Evolutionary conservation across 768 basidiomycete species (phyloP).

Genomic region (Inosperma sp.): DNA sequence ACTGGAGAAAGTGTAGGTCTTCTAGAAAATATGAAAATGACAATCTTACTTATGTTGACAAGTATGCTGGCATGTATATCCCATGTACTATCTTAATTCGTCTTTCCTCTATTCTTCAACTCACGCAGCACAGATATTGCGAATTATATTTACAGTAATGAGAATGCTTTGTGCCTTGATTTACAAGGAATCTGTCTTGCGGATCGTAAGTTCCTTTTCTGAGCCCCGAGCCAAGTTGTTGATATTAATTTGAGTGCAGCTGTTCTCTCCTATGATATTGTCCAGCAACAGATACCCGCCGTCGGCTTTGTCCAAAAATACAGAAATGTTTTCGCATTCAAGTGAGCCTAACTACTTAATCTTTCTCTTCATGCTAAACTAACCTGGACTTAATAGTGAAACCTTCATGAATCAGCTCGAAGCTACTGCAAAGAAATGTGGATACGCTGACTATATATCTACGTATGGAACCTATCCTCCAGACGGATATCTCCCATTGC

Average conservation of each 20-base stretch:
- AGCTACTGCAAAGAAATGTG: conserved; percentile 46
- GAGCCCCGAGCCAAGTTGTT: neutral
- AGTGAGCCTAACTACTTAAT: conserved; percentile 38
- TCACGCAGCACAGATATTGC: conserved; percentile 54
- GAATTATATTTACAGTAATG: conserved; percentile 64
- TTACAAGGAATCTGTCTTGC: conserved; percentile 70
- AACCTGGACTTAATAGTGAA: conserved; percentile 37
- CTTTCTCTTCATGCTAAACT: neutral
- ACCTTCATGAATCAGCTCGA: conserved; percentile 60
- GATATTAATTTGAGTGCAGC: conserved; percentile 32
- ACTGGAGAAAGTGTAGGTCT: conserved; percentile 68
- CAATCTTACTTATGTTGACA: neutral
- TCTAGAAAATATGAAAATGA: neutral
- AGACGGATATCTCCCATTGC: conserved; percentile 59
- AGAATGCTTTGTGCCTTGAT: conserved; percentile 46
- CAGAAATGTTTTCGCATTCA: conserved; percentile 63
- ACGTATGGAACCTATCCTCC: conserved; percentile 69
- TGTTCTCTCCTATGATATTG: conserved; percentile 55
- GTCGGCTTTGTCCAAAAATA: conserved; percentile 74
- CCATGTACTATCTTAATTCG: conserved; percentile 44
- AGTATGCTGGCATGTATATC: conserved; percentile 67
- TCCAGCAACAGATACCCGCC: conserved; percentile 66
- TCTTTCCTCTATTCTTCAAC: conserved; percentile 2
- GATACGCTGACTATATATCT: conserved; percentile 57
- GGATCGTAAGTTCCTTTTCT: conserved; percentile 48